Conservation (phyloP, 1,139 yeast genomes). For the Hemisphaericaspora lyxosophila region DNA sequence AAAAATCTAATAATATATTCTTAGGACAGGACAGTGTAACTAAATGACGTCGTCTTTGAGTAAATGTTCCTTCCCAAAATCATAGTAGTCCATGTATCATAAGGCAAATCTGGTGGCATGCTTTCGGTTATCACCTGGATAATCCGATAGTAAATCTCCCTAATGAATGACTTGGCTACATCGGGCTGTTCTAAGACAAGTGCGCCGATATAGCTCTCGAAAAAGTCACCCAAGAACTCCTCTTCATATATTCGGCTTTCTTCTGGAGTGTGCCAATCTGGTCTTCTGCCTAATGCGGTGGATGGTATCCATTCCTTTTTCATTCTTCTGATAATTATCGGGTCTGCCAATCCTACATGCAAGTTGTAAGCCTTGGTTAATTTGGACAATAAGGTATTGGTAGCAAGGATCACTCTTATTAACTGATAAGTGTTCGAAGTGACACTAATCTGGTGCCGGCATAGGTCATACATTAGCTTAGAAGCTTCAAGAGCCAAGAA, state of each 20-base stretch:
- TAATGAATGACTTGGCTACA: slow-evolving; percentile 36
- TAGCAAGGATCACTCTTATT: slow-evolving; percentile 37
- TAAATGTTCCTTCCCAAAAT: slow-evolving; percentile 17
- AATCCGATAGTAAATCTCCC: slow-evolving; percentile 32
- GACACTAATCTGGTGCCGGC: slow-evolving; percentile 11
- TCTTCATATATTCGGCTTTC: slow-evolving; percentile 37
- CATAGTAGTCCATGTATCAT: slow-evolving; percentile 17
- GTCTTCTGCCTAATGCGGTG: slow-evolving; percentile 20
- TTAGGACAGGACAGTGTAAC: too few relatives aligned
- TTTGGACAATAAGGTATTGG: slow-evolving; percentile 41
- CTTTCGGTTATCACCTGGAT: slow-evolving; percentile 20
- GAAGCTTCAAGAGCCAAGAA: slow-evolving; percentile 42
- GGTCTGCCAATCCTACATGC: slow-evolving; percentile 37
- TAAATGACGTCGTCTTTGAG: too few relatives aligned
- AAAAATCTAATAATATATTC: too few relatives aligned
- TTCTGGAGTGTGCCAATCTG: slow-evolving; percentile 12
- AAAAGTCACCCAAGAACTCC: slow-evolving; percentile 46
- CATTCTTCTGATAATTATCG: slow-evolving; percentile 21
- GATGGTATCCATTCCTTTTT: slow-evolving; percentile 26
- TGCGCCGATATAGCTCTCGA: slow-evolving; percentile 48
- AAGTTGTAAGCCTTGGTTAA: slow-evolving; percentile 39
- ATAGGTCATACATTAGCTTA: slow-evolving; percentile 32
- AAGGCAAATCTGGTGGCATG: slow-evolving; percentile 18
- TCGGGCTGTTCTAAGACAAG: slow-evolving; percentile 40
- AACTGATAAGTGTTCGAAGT: slow-evolving; percentile 28